Conservation (phyloP, 352 stramenopile species). For the Pythium sp. region DNA sequence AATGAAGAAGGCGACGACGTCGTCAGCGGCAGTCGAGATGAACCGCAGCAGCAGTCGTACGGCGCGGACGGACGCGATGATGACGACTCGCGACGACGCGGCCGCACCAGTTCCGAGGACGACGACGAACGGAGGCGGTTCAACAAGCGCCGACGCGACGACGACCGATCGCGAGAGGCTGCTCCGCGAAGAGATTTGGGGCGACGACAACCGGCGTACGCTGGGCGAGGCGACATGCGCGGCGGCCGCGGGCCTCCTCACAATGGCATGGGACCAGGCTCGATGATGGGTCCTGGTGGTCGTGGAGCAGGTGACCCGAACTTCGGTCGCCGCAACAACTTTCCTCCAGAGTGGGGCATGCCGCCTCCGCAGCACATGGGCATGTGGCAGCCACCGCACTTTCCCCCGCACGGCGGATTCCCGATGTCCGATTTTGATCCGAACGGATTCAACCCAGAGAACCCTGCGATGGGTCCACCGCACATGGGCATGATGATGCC, state of each 20-base stretch:
- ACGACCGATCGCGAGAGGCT: conserved; percentile 29
- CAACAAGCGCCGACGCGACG: conserved; percentile 60
- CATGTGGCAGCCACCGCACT: conserved; percentile 61
- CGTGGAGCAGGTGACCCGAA: conserved; percentile 22
- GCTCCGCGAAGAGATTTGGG: conserved; percentile 23
- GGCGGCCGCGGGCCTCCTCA: conserved; percentile 19
- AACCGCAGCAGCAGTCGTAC: conserved; percentile 11
- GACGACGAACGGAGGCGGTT: conserved; percentile 54
- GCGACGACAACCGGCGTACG: conserved; percentile 23
- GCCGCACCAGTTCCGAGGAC: conserved; percentile 40
- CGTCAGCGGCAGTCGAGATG: background rate
- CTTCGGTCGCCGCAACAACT: conserved; percentile 62
- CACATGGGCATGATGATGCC: conserved; percentile 67
- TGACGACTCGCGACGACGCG: conserved; percentile 31
- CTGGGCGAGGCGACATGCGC: conserved; percentile 26
- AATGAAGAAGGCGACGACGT: conserved; percentile 25
- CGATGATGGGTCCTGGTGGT: conserved; percentile 10
- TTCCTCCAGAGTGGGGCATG: conserved; percentile 67
- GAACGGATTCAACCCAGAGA: conserved; percentile 65
- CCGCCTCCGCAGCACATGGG: conserved; percentile 45
- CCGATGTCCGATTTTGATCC: conserved; percentile 69
- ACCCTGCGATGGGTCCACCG: conserved; percentile 55
- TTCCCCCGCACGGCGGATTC: conserved; percentile 39
- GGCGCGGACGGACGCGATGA: conserved; percentile 21
- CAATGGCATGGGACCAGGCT: conserved; percentile 8